These are phyloP conservation scores for Ambrosiella beaveri DNA, from an alignment of 2,329 filamentous ascomycete species.

Conservation along the genomic window DNA sequence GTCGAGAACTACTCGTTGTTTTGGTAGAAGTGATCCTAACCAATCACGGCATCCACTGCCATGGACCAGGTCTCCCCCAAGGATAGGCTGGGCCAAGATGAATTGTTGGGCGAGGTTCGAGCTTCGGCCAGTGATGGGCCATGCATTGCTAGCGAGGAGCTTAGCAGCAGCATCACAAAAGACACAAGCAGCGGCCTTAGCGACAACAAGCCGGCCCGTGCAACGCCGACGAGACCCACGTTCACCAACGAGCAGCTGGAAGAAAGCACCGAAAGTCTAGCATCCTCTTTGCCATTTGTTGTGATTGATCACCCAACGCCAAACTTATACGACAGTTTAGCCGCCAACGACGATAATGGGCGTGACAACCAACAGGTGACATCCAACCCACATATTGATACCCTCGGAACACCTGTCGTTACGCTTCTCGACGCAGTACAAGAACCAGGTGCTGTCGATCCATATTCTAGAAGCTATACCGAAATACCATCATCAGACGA, in stretches of 20 bases:
- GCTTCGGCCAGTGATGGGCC: neutral
- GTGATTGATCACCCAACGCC: neutral
- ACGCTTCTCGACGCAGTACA: neutral
- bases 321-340: neutral
- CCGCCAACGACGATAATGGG: neutral
- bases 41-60: conserved; percentile 8
- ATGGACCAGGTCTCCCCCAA: conserved; percentile 2
- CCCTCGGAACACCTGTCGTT: neutral
- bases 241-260: neutral
- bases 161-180: neutral
- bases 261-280: neutral
- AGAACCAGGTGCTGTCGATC: neutral
- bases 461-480: neutral
- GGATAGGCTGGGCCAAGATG: conserved; percentile 6
- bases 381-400: neutral
- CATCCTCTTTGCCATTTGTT: neutral
- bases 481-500: conserved; percentile 1
- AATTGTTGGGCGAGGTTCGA: neutral
- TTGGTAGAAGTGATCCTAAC: conserved; percentile 5
- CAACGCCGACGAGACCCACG: neutral
- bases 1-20: neutral
- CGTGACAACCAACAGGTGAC: neutral
- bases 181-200: neutral
- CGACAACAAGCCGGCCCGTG: neutral
- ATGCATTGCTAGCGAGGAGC: neutral